Base-by-base conservation (phyloP, 23 red algal genomes). In the Cyanidium caldarium region DNA sequence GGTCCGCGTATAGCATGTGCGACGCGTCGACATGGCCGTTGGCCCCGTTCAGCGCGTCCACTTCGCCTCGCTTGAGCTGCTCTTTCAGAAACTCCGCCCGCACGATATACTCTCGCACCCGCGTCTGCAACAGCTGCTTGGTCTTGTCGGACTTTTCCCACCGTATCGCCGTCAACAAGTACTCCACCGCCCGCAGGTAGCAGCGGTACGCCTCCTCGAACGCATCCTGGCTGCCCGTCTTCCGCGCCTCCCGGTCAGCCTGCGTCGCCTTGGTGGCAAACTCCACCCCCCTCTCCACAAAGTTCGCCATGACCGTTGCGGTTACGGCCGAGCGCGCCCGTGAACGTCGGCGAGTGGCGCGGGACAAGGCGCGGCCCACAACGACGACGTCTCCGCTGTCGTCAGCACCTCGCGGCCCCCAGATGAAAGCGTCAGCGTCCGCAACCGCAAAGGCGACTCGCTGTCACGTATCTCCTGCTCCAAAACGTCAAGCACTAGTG, bases 81-180 rank as follows among this genome's bases (percentile, higher is more conserved):
- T 81, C 82, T 42, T 88, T 88, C 69, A 98, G 84, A 40, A 77
- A 61, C 65, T 98, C 84, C 0, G 84, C 83, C 44, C 92, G 83
- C 34, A 31, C 44, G 58, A 88, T 85, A 44, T 85, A 88, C 38
- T 82, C 75, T 17, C 56, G 36, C 33, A 88, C 73, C 58, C 80
- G 87, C 0, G 70, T 40, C 37, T 72, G 66, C 36, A 88, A 38
- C 14, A 80, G 70, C 3, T n/a, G 40, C 80, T 86, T 79, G 5
- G 75, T 86, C 28, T 68, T 80, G 0, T 76, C 69, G 65, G 84
- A 87, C 71, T 98, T 86, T 25, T 82, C 81, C 61, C 83, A 86
- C 70, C 85, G 84, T 37, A 81, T 72, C 39, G 77, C 77, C 2
- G 66, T 71, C 36, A 58, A 36, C 46, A 72, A 45, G 37, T 71